Percentiles rank a stretch among this genome's conserved stretches.
These are phyloP conservation scores for Brassica carinata DNA, from an alignment of 345 rosid species.

Conservation along the genomic window DNA sequence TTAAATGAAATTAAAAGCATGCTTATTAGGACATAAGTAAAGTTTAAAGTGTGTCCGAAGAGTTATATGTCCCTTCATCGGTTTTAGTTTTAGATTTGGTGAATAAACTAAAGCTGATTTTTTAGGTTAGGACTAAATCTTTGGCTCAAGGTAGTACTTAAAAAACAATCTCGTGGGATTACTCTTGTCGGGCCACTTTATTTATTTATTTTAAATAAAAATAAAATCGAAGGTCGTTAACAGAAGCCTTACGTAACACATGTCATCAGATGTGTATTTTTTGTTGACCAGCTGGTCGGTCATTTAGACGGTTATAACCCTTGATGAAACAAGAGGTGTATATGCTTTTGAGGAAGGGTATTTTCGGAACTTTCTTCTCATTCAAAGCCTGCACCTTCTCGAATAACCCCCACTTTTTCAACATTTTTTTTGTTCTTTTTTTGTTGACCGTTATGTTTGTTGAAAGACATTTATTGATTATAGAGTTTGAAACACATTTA, in stretches of 20 bases:
- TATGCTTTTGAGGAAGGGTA: constrained; percentile 20
- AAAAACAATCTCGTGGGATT: constrained; percentile 34
- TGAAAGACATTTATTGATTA: neutral
- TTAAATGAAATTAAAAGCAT: neutral
- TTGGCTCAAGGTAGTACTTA: constrained; percentile 3
- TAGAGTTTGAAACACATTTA: neutral
- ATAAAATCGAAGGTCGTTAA: constrained; percentile 22
- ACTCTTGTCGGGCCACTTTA: constrained; percentile 33
- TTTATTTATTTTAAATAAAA: neutral
- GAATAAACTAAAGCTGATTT: constrained; percentile 23
- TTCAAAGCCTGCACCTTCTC: constrained; percentile 20
- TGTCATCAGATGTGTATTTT: constrained; percentile 27
- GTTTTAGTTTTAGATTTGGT: constrained; percentile 28
- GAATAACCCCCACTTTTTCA: constrained; percentile 16
- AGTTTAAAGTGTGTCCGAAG: constrained; percentile 26
- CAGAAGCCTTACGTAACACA: constrained; percentile 37
- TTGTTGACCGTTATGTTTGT: constrained; percentile 9
- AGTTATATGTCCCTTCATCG: constrained; percentile 35
- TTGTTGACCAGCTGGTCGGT: constrained; percentile 27
- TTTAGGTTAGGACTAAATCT: neutral
- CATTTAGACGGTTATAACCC: constrained; percentile 16
- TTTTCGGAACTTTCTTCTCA: neutral
- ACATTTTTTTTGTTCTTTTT: neutral
- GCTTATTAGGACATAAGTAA: constrained; percentile 14
- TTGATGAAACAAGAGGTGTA: neutral